Percentiles rank a stretch among this genome's conserved stretches.
Conservation (phyloP, 352 stramenopile species). For the Saprolegnia diclina region DNA sequence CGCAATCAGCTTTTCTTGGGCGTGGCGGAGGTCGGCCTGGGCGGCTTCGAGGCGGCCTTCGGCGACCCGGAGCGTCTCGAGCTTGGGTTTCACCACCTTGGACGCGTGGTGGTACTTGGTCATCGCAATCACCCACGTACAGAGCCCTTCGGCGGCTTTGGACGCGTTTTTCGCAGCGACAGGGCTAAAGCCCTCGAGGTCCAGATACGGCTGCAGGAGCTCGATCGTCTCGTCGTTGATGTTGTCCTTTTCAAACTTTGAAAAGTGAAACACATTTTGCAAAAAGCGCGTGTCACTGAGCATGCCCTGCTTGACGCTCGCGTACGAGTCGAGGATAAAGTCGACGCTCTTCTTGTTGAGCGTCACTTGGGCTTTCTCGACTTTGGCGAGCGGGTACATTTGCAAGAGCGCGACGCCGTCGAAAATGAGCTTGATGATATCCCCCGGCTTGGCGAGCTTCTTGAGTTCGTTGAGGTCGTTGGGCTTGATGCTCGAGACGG, state of each 20-base stretch:
- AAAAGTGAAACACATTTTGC: constrained; percentile 88
- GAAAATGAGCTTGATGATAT: constrained; percentile 92
- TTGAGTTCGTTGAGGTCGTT: constrained; percentile 91
- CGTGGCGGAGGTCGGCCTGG: constrained; percentile 59
- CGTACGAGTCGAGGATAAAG: constrained; percentile 84
- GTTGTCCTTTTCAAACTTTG: constrained; percentile 85
- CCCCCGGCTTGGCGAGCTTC: constrained; percentile 83
- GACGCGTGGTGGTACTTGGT: constrained; percentile 88
- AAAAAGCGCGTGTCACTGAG: constrained; percentile 83
- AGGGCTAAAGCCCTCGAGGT: constrained; percentile 76
- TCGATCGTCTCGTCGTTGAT: constrained; percentile 93
- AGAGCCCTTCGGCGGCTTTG: constrained; percentile 85
- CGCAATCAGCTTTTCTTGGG: constrained; percentile 61
- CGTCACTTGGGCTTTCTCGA: constrained; percentile 53
- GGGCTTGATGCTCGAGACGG: constrained; percentile 81
- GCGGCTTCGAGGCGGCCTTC: constrained; percentile 84
- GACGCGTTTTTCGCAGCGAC: constrained; percentile 83
- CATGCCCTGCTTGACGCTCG: constrained; percentile 79
- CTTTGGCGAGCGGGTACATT: constrained; percentile 73
- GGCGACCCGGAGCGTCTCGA: constrained; percentile 85
- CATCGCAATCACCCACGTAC: constrained; percentile 88
- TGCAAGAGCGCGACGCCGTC: constrained; percentile 87
- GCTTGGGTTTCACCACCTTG: constrained; percentile 91
- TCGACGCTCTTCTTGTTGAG: constrained; percentile 81
- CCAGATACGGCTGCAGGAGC: constrained; percentile 87